Base-by-base conservation (phyloP, 1,284 basidiomycete species). In the Austroboletus rostrupii region DNA sequence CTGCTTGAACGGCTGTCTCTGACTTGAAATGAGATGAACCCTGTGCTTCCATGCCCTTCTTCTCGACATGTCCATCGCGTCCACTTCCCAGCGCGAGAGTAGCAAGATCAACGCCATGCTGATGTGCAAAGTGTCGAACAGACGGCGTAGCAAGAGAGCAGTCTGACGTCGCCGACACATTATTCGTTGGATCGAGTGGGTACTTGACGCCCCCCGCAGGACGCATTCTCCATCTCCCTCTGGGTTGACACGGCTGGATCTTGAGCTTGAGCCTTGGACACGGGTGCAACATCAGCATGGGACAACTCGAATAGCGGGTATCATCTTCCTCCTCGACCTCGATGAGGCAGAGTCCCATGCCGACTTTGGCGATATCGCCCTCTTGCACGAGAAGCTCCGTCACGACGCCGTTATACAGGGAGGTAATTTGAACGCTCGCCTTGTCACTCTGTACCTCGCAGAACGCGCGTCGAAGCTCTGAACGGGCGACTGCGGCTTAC, bases 391-490 rank as follows among this genome's bases (percentile, higher is more conserved):
- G 76, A 16, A 96, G 70, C 48, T 85, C 75, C 52, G 76, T 82
- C 41, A 97, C 74, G 29, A 80, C 74, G 2, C 94, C 94, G 31
- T 92, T 84, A 60, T 81, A 93, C 0, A 93, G 92, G 50, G 86
- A 89, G 0, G 94, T 97, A 53, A 97, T 92, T 66, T 97, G 94
- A 23, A 97, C 94, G 58, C 86, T 91, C 3, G 90, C 90, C 70
- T 97, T 97, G 77, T 97, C 94, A 55, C 87, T 91, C 71, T 94
- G 92, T 0, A 97, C 94, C 62, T 97, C 94, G 62, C 92, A 94
- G 3, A 97, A n/a, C n/a, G 75, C 1, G 87, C 79, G 54, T 97
- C 93, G 64, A 97, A 97, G 38, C 85, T 78, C 50, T 83, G 76
- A 0, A 97, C 76, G 0, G 64, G 62, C n/a, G 78, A 72, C 16